phyloP scores from a whole-genome alignment of 805 yeast species.

The Blastobotrys chiropterorum region DNA sequence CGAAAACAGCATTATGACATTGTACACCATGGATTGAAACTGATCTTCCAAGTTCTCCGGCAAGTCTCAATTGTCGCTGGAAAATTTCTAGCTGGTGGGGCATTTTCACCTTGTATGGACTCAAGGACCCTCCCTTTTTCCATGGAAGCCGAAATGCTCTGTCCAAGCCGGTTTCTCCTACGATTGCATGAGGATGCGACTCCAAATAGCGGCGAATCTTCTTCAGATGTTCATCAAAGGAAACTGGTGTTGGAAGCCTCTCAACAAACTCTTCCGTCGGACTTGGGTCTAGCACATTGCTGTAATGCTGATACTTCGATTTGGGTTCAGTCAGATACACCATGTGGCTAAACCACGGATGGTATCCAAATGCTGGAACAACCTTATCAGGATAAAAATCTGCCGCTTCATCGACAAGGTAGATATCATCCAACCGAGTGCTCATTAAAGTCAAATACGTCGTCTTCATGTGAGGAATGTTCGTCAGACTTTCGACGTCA shows the following conservation, averaged over 20 bases:
- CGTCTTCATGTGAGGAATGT: constrained; percentile 16
- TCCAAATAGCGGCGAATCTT: constrained; percentile 32
- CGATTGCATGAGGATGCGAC: constrained; percentile 35
- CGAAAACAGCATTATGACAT: constrained; percentile 58
- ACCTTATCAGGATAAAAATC: constrained; percentile 23
- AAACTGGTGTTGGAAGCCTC: constrained; percentile 56
- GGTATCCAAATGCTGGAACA: constrained; percentile 49
- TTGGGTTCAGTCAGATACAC: constrained; percentile 34
- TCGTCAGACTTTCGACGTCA: constrained; percentile 18
- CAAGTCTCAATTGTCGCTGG: constrained; percentile 45
- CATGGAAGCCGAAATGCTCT: constrained; percentile 63
- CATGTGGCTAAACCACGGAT: constrained; percentile 86
- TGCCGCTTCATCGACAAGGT: constrained; percentile 27
- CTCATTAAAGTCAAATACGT: constrained; percentile 31
- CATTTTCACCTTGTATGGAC: constrained; percentile 50
- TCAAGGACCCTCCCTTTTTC: constrained; percentile 37
- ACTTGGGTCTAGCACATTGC: constrained; percentile 38
- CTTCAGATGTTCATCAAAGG: constrained; percentile 33
- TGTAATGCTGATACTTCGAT: constrained; percentile 51
- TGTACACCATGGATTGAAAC: constrained; percentile 84
- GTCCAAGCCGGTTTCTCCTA: constrained; percentile 94
- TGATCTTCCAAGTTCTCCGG: constrained; percentile 42
- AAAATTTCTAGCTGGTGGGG: constrained; percentile 61
- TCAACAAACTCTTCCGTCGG: constrained; percentile 36
- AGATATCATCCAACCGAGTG: constrained; percentile 32